Percentiles rank a stretch among this genome's conserved stretches.
Conservation (phyloP, 139 green algal genomes). For the Chlamydomonas asymmetrica region DNA sequence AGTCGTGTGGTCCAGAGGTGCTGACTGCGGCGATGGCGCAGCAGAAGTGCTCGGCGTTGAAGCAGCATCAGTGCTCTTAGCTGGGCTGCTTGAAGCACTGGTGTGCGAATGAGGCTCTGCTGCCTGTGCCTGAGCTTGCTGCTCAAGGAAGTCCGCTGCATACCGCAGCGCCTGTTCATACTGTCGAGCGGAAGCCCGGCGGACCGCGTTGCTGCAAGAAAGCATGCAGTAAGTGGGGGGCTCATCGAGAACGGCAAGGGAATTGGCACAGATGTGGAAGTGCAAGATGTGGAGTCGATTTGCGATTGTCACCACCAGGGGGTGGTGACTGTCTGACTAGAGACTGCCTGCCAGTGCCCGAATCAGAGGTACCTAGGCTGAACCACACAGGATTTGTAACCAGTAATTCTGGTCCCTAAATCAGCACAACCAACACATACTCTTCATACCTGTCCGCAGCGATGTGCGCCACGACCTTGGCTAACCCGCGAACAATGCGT, state of each 20-base stretch:
- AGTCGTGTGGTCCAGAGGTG: background rate
- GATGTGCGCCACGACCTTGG: conserved; percentile 51
- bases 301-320: background rate
- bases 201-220: conserved; percentile 15
- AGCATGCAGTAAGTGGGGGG: background rate
- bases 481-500: conserved; percentile 57
- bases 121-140: conserved; percentile 11
- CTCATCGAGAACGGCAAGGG: background rate
- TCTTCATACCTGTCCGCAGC: conserved; percentile 53
- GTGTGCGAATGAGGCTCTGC: background rate
- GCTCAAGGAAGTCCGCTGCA: conserved; percentile 23
- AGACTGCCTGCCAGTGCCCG: no score
- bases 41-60: background rate
- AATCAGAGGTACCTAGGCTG: no score
- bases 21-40: background rate
- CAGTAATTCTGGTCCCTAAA: no score
- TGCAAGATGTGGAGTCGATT: background rate
- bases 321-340: background rate
- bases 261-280: background rate
- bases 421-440: background rate
- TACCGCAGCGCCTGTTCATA: conserved; percentile 27
- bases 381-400: no score
- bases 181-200: conserved; percentile 15
- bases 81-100: background rate
- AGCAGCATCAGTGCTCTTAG: background rate